Percentiles rank a stretch among this genome's conserved stretches.
Evolutionary conservation across 2,329 filamentous ascomycete species (phyloP).

Genomic region (Dactylella cylindrospora): DNA sequence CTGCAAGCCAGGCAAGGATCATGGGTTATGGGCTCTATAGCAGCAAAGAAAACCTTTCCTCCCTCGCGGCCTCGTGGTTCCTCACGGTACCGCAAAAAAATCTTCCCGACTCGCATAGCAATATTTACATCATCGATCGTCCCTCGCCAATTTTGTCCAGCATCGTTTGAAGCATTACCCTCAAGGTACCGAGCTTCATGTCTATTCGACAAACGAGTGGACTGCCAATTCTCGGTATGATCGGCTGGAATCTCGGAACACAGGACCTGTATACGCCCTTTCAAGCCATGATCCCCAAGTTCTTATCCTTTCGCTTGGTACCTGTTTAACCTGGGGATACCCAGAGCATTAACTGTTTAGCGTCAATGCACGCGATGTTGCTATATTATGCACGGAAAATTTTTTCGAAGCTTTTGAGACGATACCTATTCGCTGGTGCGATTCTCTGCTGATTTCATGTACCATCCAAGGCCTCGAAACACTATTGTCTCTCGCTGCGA

Average conservation of each 20-base stretch:
- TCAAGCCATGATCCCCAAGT: conserved; percentile 33
- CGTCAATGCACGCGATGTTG: conserved; percentile 19
- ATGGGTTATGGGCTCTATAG: too few species aligned
- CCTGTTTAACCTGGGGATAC: neutral
- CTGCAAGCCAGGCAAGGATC: conserved; percentile 1
- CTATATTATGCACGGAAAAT: conserved; percentile 13
- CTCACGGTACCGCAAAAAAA: conserved; percentile 2
- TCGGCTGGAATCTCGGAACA: conserved; percentile 14
- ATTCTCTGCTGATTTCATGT: neutral
- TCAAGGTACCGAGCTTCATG: conserved; percentile 5
- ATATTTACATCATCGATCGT: conserved; percentile 23
- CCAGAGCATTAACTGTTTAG: conserved; percentile 3
- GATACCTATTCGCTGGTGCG: conserved; percentile 1
- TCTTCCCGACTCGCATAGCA: conserved; percentile 1
- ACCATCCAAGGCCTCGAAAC: neutral
- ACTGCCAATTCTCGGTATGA: conserved; percentile 6
- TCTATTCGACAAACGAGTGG: too few species aligned
- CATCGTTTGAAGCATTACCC: neutral
- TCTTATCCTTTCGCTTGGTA: too few species aligned
- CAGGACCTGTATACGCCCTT: conserved; percentile 9
- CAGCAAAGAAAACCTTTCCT: too few species aligned
- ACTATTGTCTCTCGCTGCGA: neutral
- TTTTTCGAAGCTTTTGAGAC: conserved; percentile 7
- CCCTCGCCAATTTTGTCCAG: neutral
- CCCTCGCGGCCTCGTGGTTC: neutral